Conservation (phyloP, 306 rosid species). For the Gastrolobium bilobum region DNA sequence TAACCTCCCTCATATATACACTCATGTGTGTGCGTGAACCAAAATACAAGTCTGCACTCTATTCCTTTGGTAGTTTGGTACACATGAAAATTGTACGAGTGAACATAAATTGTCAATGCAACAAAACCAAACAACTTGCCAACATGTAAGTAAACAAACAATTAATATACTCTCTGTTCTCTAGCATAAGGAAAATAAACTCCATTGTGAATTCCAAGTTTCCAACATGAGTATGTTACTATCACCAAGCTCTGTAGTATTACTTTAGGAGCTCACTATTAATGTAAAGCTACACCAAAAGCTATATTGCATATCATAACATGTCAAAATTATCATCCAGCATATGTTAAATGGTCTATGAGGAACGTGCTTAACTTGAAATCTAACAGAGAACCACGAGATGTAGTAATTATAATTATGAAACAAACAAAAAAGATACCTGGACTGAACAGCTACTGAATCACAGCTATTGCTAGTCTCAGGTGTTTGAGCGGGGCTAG, state of each 20-base stretch:
- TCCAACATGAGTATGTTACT: background rate
- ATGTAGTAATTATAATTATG: background rate
- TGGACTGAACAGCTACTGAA: conserved; percentile 6
- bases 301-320: background rate
- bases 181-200: background rate
- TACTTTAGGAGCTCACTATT: background rate
- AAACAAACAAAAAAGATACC: conserved; percentile 21
- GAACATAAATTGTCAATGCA: background rate
- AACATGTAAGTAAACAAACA: background rate
- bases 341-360: conserved; percentile 6
- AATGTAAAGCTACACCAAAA: background rate
- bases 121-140: background rate
- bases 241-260: background rate
- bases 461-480: conserved; percentile 15
- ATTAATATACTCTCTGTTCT: background rate
- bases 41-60: background rate
- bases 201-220: background rate
- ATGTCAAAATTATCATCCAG: background rate
- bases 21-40: too few species aligned
- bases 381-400: background rate
- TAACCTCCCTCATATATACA: too few species aligned
- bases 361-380: background rate
- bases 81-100: background rate
- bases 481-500: conserved; percentile 41
- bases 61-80: background rate